These are phyloP conservation scores for Ustilago shanxiensis DNA, from an alignment of 1,284 basidiomycete genomes.

Conservation along the genomic window DNA sequence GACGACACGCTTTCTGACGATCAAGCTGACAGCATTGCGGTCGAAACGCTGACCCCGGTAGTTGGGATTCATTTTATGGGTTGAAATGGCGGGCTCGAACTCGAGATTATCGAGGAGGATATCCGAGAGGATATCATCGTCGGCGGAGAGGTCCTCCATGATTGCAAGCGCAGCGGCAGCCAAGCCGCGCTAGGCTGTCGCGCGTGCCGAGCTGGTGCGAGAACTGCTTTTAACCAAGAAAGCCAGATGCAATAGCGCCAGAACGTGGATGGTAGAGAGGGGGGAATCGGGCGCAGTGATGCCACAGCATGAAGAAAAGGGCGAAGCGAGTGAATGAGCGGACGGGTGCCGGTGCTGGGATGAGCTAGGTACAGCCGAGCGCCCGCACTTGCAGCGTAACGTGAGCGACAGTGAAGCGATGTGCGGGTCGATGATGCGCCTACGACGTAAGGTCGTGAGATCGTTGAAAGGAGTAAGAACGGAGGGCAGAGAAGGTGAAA, in stretches of 20 bases:
- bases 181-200: slow-evolving; percentile 39
- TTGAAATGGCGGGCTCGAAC: slow-evolving; percentile 67
- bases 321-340: not conserved
- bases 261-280: slow-evolving; percentile 1
- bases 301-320: slow-evolving; percentile 41
- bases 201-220: slow-evolving; percentile 14
- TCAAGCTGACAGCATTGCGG: slow-evolving; percentile 54
- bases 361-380: not conserved
- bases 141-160: slow-evolving; percentile 68
- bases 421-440: not conserved
- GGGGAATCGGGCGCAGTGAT: slow-evolving; percentile 20
- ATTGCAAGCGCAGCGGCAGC: slow-evolving; percentile 36
- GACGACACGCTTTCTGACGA: slow-evolving; percentile 62
- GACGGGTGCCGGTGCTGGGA: not conserved
- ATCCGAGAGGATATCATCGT: slow-evolving; percentile 69
- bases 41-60: slow-evolving; percentile 66
- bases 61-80: slow-evolving; percentile 69
- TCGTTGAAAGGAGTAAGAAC: not conserved
- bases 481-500: not conserved
- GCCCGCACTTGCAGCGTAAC: not conserved
- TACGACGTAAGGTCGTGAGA: not conserved
- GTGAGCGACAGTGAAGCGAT: not conserved
- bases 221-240: slow-evolving; percentile 30
- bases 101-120: slow-evolving; percentile 69
- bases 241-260: slow-evolving; percentile 9